Percentiles rank a stretch among this genome's conserved stretches.
Evolutionary conservation across 2,329 filamentous ascomycete genomes (phyloP).

Genomic region (Aureobasidium sp.): DNA sequence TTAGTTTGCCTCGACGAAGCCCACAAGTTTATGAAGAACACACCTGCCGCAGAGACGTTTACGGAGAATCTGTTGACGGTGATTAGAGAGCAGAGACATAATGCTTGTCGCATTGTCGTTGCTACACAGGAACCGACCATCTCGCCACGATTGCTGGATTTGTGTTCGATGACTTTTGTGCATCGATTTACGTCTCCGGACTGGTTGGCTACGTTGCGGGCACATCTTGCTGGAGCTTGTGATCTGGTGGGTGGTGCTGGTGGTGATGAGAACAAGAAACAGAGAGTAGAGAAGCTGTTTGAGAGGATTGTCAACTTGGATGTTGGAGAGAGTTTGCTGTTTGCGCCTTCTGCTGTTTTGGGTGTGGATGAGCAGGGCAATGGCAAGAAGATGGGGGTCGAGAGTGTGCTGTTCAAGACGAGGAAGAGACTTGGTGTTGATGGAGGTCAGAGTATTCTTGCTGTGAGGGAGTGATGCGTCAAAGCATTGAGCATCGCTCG

Average conservation of each 20-base stretch:
- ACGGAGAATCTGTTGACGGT: slow-evolving; percentile 56
- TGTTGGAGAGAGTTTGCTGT: slow-evolving; percentile 29
- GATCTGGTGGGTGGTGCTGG: slow-evolving; percentile 3
- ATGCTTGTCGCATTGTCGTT: slow-evolving; percentile 60
- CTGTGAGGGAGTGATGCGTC: slow-evolving; percentile 13
- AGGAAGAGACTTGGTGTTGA: slow-evolving; percentile 24
- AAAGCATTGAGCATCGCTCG: not conserved
- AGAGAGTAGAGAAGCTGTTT: slow-evolving; percentile 22
- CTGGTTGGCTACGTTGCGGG: slow-evolving; percentile 48
- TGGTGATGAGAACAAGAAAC: not conserved
- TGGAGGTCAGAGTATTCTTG: slow-evolving; percentile 25
- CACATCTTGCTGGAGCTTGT: slow-evolving; percentile 42
- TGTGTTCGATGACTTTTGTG: slow-evolving; percentile 65
- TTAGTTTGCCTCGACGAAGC: slow-evolving; percentile 70
- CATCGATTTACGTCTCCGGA: slow-evolving; percentile 63
- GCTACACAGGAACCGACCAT: slow-evolving; percentile 73
- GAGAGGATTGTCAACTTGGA: slow-evolving; percentile 25
- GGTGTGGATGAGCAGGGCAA: slow-evolving; percentile 17
- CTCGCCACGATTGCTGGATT: slow-evolving; percentile 59
- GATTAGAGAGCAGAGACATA: slow-evolving; percentile 65
- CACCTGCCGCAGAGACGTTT: slow-evolving; percentile 49
- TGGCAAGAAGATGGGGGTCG: slow-evolving; percentile 21
- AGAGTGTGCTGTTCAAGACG: slow-evolving; percentile 24
- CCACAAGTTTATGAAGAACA: slow-evolving; percentile 64
- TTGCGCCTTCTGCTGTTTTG: slow-evolving; percentile 26